A percentile compares a stretch with the other conserved stretches of the same genome.
phyloP scores from a whole-genome alignment of 306 rosid genomes.

The Trifolium subterraneum region DNA sequence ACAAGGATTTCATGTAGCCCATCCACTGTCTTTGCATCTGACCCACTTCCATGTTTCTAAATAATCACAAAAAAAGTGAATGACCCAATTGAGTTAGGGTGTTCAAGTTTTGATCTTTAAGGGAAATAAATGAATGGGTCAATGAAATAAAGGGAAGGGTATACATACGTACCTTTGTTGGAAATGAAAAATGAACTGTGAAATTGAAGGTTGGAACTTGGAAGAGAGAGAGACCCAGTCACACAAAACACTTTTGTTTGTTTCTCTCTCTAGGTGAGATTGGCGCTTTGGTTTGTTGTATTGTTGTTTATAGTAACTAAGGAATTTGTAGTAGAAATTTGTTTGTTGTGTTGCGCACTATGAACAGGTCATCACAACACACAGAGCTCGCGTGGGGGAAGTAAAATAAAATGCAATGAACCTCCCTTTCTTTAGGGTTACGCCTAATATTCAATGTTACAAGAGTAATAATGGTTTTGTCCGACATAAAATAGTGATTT shows the following conservation, averaged over 20 bases:
- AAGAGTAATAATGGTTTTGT: too few species aligned
- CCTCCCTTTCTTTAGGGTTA: background rate
- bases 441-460: too few species aligned
- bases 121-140: background rate
- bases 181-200: background rate
- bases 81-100: slow-evolving; percentile 45
- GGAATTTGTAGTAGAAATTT: background rate
- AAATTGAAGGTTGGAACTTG: slow-evolving; percentile 9
- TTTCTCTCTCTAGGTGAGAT: background rate
- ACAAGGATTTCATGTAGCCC: slow-evolving; percentile 73
- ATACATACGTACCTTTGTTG: slow-evolving; percentile 17
- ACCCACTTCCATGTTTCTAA: slow-evolving; percentile 76
- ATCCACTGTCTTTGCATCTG: slow-evolving; percentile 93
- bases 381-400: background rate
- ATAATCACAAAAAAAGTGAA: slow-evolving; percentile 11
- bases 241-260: background rate
- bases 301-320: background rate
- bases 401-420: background rate
- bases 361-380: background rate
- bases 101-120: slow-evolving; percentile 56
- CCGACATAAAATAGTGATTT: too few species aligned
- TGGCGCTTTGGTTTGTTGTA: background rate
- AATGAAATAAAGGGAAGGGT: background rate
- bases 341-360: background rate
- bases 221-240: slow-evolving; percentile 1